These are phyloP conservation scores for Obelidium mucronatum DNA, from an alignment of 192 early-diverging fungal species.

Conservation along the genomic window DNA sequence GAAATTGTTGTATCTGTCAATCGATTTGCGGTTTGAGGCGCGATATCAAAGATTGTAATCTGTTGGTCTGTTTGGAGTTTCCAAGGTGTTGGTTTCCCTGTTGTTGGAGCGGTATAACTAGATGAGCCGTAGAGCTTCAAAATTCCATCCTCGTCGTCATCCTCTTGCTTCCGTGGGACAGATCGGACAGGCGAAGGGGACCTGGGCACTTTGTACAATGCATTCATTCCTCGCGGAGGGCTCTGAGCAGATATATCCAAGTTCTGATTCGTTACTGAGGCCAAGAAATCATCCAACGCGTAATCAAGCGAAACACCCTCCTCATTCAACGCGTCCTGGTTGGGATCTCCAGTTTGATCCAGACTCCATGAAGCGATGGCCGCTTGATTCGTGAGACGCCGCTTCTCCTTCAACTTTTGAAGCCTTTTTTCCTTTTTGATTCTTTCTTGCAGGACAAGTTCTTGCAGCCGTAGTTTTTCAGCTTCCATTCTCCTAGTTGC, in stretches of 20 bases:
- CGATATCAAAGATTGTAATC: neutral
- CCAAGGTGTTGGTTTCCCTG: neutral
- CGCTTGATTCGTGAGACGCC: neutral
- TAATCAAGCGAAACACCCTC: neutral
- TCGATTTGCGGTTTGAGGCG: neutral
- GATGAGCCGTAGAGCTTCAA: neutral
- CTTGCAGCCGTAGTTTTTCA: neutral
- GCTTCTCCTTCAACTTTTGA: neutral
- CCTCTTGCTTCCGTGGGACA: neutral
- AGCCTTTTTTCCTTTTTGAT: neutral
- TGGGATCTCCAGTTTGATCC: neutral
- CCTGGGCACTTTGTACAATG: neutral
- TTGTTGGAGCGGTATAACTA: neutral
- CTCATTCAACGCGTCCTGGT: neutral
- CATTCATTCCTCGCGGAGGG: neutral
- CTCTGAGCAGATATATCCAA: neutral
- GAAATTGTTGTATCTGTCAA: neutral
- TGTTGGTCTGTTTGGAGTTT: neutral
- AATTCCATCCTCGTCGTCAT: constrained; percentile 5
- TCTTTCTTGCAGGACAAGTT: neutral
- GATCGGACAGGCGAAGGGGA: neutral
- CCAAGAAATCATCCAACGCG: neutral
- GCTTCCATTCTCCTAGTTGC: neutral
- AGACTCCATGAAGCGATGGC: neutral
- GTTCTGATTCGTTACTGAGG: neutral